Base-by-base conservation (phyloP, 108 stramenopile species). In the Nannochloropsis gaditana region DNA sequence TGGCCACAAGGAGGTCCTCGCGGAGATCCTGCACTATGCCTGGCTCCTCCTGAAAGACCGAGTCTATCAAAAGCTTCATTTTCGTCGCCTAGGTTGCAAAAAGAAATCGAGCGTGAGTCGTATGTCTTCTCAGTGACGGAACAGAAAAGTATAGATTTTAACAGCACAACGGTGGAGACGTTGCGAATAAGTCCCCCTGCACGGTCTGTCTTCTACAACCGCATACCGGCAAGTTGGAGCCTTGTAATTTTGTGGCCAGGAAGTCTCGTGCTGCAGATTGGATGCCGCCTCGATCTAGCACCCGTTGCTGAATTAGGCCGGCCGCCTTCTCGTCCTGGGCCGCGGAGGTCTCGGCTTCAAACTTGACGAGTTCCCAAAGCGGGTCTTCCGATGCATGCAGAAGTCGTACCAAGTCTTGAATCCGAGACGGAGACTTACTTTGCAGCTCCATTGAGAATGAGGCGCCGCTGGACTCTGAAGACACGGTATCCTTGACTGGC, bases 341-440 rank as follows among this genome's bases (percentile, higher is more conserved):
- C 1, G 59, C 59, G 15, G 59, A 73, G 59, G 43, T 42, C 19
- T 82, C 21, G 79, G 83, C 86, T 83, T 87, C 86, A 79, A 87
- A 87, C 21, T 83, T 82, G 47, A 87, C 79, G 44, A 87, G 42
- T 43, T 87, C 86, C 86, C 86, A 87, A n/a, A 87, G 73, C 15
- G 86, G 86, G 44, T 87, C 82, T 5, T 87, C 86, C 73, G 83
- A 83, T 21, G 42, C 44, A 19, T 87, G 83, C n/a, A 87, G 79
- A 4, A 87, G 44, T 45, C 83, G 43, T 44, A 87, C 83, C 44
- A 87, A 79, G 82, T 87, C 86, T 73, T 73, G 59, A 73, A 73
- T 73, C n/a, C 59, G 59, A 73, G 59, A n/a, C n/a, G 59, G 59
- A n/a, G 59, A 3, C 59, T 73, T n/a, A 31, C 31, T 31, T 31